Evolutionary conservation across 768 basidiomycete species (phyloP), one percentile per base, ranked within the genome.

Genomic region (Rhizopogon vinicolor): DNA sequence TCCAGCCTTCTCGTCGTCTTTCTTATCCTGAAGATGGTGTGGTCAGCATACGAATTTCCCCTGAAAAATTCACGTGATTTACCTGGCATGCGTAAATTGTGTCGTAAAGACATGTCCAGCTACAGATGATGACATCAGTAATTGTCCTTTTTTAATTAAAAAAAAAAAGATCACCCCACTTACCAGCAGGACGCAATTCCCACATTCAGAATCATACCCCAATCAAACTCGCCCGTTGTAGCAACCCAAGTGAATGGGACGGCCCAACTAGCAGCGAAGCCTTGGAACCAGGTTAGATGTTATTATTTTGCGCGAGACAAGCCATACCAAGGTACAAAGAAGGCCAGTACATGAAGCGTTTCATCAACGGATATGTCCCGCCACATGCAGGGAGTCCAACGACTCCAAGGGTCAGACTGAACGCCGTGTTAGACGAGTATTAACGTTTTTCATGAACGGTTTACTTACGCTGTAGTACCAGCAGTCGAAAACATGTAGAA

Each of bases 51-150:
- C 4, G 25, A 3, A 0, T 4, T 4, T 25, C 22, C 31, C 33
- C 1, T 19, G 28, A 0, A 19, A 7, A 16, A 49, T 22, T 5
- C n/a, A 7, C 19, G 7, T 14, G 9, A 49, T 19, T 49, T 14
- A 48, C 90, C 74, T 90, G 82, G 64, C 88, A 89, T 13, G 88
- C 89, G 64, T 92, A 91, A 57, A 87, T 84, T 7, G 86, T 86
- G 66, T 89, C 78, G 18, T 54, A 54, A 16, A 54, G 10, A 18
- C 49, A 52, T 10, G 51, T 52, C 53, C 53, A 54, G n/a, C 52
- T 53, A 22, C 13, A 29, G 6, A 14, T 33, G 6, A 16, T n/a
- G n/a, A n/a, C 6, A 7, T 52, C 16, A 49, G 51, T 3, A 25
- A 25, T 25, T 25, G 25, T 25, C 10, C 10, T 33, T 9, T 10